A percentile compares a stretch with the other conserved stretches of the same genome.
Evolutionary conservation across 2,329 filamentous ascomycete species (phyloP).

Genomic region (Ophiostoma sp.): DNA sequence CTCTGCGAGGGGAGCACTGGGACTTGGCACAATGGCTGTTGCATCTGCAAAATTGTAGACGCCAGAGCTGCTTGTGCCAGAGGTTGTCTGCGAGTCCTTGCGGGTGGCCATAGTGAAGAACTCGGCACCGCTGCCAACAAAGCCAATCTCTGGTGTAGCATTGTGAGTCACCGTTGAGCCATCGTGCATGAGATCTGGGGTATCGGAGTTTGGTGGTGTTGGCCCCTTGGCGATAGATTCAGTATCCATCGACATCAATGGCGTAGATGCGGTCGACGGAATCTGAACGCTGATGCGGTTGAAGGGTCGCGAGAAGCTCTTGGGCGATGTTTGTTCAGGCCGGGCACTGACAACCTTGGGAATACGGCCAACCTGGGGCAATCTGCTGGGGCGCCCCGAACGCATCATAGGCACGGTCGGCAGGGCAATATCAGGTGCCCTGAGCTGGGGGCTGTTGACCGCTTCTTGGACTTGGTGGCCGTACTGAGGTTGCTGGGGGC

Average conservation of each 20-base stretch:
- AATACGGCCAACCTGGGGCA: slow-evolving; percentile 79
- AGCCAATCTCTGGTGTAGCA: slow-evolving; percentile 1
- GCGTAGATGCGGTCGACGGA: slow-evolving; percentile 25
- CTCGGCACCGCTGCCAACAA: slow-evolving; percentile 40
- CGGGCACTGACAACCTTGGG: slow-evolving; percentile 71
- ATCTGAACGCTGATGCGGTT: slow-evolving; percentile 48
- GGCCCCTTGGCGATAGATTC: slow-evolving; percentile 47
- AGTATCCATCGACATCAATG: slow-evolving; percentile 31
- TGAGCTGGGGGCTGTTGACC: background rate
- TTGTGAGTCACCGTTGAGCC: slow-evolving; percentile 32
- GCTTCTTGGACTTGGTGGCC: background rate
- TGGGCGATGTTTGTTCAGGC: slow-evolving; percentile 60
- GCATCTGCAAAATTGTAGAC: slow-evolving; percentile 54
- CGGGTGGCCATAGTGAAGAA: slow-evolving; percentile 70
- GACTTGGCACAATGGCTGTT: slow-evolving; percentile 60
- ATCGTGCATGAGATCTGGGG: slow-evolving; percentile 37
- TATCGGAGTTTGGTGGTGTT: slow-evolving; percentile 39
- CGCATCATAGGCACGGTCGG: background rate
- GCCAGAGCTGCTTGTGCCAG: slow-evolving; percentile 57
- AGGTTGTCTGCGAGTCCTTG: slow-evolving; percentile 62
- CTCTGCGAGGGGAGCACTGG: slow-evolving; percentile 59
- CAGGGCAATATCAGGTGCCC: background rate
- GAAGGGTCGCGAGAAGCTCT: slow-evolving; percentile 84
- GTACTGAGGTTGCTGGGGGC: background rate
- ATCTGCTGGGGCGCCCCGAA: slow-evolving; percentile 50